Conservation (phyloP, 2,329 filamentous ascomycete species). For the Helotiales sp. region DNA sequence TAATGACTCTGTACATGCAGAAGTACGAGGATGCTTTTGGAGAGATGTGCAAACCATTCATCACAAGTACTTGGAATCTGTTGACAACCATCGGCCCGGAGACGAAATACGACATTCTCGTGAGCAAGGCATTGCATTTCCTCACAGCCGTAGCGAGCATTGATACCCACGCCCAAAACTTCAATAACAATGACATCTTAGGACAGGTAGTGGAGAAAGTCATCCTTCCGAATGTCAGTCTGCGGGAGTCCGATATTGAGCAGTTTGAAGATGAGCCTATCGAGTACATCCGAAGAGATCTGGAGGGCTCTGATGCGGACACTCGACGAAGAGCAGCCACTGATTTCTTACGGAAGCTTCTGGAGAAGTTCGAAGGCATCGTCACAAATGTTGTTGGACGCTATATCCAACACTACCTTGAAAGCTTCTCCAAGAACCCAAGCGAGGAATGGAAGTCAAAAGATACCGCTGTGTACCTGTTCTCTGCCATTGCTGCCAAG, state of each 20-base stretch:
- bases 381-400: slow-evolving; percentile 87
- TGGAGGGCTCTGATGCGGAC: slow-evolving; percentile 95
- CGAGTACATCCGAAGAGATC: slow-evolving; percentile 92
- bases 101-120: slow-evolving; percentile 91
- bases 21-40: slow-evolving; percentile 97
- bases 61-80: slow-evolving; percentile 88
- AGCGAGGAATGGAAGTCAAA: slow-evolving; percentile 90
- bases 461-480: slow-evolving; percentile 97
- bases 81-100: slow-evolving; percentile 85
- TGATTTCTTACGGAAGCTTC: slow-evolving; percentile 87
- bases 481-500: slow-evolving; percentile 91
- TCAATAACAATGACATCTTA: slow-evolving; percentile 81
- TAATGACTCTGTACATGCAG: slow-evolving; percentile 84
- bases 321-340: slow-evolving; percentile 91
- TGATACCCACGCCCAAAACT: slow-evolving; percentile 77
- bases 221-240: slow-evolving; percentile 86
- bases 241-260: slow-evolving; percentile 93
- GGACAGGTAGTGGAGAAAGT: slow-evolving; percentile 94
- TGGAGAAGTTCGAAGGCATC: slow-evolving; percentile 83
- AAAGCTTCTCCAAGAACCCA: slow-evolving; percentile 70
- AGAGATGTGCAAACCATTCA: slow-evolving; percentile 78
- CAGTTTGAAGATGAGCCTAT: slow-evolving; percentile 98
- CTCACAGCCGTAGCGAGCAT: slow-evolving; percentile 86
- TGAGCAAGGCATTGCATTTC: slow-evolving; percentile 94
- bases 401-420: slow-evolving; percentile 86